phyloP scores from a whole-genome alignment of 257 asterid genomes.

The Gentiana straminea region DNA sequence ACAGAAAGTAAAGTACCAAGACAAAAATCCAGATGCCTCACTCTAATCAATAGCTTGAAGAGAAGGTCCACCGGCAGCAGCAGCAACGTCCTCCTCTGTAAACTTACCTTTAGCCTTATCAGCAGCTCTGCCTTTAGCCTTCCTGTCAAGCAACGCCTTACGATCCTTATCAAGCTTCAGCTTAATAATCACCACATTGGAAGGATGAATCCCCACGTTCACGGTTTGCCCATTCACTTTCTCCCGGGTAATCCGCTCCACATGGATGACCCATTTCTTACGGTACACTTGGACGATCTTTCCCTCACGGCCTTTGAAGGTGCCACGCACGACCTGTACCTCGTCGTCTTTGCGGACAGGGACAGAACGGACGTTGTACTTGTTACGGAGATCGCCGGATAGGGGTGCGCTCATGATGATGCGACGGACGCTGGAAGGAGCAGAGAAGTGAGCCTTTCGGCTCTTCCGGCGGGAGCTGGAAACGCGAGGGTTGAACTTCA shows the following conservation, averaged over 20 bases:
- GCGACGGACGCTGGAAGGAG: slow-evolving; percentile 70
- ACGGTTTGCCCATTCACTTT: slow-evolving; percentile 19
- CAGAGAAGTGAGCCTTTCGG: slow-evolving; percentile 73
- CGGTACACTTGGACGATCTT: slow-evolving; percentile 21
- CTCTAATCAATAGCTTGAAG: slow-evolving; percentile 16
- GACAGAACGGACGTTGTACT: slow-evolving; percentile 44
- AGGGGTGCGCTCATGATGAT: slow-evolving; percentile 62
- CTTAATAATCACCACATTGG: slow-evolving; percentile 15
- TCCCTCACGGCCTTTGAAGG: slow-evolving; percentile 29
- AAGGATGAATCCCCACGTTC: slow-evolving; percentile 12
- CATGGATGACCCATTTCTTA: slow-evolving; percentile 12
- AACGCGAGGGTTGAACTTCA: slow-evolving; percentile 67
- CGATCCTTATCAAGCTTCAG: slow-evolving; percentile 23
- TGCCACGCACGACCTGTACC: slow-evolving; percentile 27
- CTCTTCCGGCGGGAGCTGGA: slow-evolving; percentile 67
- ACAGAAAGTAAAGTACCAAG: neutral
- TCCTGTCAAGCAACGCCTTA: slow-evolving; percentile 17
- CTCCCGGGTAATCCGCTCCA: slow-evolving; percentile 22
- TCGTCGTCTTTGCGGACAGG: slow-evolving; percentile 29
- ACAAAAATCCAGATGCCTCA: neutral
- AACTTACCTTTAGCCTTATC: slow-evolving; percentile 23
- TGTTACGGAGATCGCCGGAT: slow-evolving; percentile 44
- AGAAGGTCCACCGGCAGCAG: slow-evolving; percentile 11
- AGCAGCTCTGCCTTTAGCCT: slow-evolving; percentile 22
- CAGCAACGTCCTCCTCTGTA: slow-evolving; percentile 16